Evolutionary conservation across 345 rosid species (phyloP), one percentile per base, ranked within the genome.

Genomic region (Eutrema yunnanense): DNA sequence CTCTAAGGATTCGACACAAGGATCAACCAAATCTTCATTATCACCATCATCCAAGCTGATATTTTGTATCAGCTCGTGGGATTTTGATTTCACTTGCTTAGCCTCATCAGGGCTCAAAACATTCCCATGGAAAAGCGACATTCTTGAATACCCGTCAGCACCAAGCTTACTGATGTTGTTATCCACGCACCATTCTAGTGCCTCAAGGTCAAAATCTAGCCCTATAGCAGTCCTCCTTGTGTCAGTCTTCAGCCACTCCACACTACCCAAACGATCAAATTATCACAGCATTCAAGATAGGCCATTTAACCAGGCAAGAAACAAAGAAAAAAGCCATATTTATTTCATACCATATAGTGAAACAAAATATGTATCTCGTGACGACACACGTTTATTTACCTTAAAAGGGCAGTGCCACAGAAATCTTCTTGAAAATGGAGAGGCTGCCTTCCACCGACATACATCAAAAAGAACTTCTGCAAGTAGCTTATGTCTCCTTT

Each of bases 391-490:
- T 22, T 22, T 22, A 22, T 33, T 22, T 76, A 90, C 98, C 96
- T 83, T 19, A 93, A 84, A 71, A 93, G 86, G 76, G 97, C 97
- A 79, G 94, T 90, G 78, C 98, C 98, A 57, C 98, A 93, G 76
- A 93, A 93, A 83, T 93, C 97, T 77, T 93, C 97, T 79, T 93
- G 97, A 22, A 93, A 80, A 82, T 88, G 98, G 22, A 88, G 90
- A 38, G 98, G 94, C 53, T 74, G 82, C 72, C 98, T 87, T 69
- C 94, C 89, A 50, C 97, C 92, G 8, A 90, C 82, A 73, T 90
- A 90, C 84, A 84, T 80, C 48, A 92, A 62, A 78, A 93, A 88
- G 84, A 90, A 93, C 85, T 93, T 90, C 73, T 80, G 94, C 86
- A 90, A 41, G 76, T 93, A 93, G 75, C 96, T 90, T 65, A 90